Evolutionary conservation across 2,329 filamentous ascomycete genomes (phyloP).

Genomic region (Dryadomyces sulphureus): DNA sequence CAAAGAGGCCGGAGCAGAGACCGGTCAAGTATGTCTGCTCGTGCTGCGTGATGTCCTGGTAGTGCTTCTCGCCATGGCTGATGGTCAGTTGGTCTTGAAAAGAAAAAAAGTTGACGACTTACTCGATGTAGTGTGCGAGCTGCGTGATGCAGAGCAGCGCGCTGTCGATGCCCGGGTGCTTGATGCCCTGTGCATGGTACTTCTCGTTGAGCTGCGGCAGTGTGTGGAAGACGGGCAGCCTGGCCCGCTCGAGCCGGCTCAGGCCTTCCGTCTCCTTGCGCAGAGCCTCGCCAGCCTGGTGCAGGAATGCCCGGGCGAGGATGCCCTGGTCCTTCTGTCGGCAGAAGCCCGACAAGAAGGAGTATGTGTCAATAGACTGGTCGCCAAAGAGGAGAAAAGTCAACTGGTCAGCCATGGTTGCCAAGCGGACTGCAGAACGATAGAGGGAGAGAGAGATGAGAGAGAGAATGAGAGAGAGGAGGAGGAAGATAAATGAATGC

Average conservation of each 20-base stretch:
- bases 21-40: constrained; percentile 42
- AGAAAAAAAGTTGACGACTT: constrained; percentile 16
- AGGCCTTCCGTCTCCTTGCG: constrained; percentile 44
- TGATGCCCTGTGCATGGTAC: constrained; percentile 42
- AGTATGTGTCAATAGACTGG: constrained; percentile 53
- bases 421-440: neutral
- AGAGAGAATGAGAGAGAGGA: too few relatives aligned
- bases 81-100: neutral
- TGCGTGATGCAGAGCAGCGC: constrained; percentile 50
- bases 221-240: constrained; percentile 46
- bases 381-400: constrained; percentile 54
- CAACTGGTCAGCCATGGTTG: constrained; percentile 29
- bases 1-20: constrained; percentile 54
- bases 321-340: constrained; percentile 29
- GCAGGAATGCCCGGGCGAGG: constrained; percentile 47
- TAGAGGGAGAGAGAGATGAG: neutral
- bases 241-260: constrained; percentile 38
- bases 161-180: constrained; percentile 49
- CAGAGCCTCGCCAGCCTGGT: constrained; percentile 40
- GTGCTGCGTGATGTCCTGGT: constrained; percentile 34
- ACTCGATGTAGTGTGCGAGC: constrained; percentile 56
- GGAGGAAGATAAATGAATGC: neutral
- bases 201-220: constrained; percentile 50
- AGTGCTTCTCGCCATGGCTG: constrained; percentile 38
- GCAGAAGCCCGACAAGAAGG: constrained; percentile 41